These are phyloP conservation scores for Aspergillus awamori DNA, from an alignment of 2,329 filamentous ascomycete species.

Conservation along the genomic window DNA sequence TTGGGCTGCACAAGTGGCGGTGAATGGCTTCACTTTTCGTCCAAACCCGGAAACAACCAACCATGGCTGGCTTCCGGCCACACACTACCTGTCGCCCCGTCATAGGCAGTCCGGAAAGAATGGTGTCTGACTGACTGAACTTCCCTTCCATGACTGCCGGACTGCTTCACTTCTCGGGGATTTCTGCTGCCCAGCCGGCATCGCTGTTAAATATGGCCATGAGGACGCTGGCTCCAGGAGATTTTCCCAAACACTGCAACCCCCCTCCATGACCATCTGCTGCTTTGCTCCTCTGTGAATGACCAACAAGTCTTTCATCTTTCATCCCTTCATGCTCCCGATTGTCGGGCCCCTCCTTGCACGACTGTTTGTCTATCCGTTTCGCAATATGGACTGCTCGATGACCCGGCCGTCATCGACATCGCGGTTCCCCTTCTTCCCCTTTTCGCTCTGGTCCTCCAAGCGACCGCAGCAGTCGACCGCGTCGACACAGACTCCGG, in stretches of 20 bases:
- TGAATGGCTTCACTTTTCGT: constrained; percentile 12
- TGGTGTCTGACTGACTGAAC: background rate
- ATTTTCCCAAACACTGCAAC: background rate
- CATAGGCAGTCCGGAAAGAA: constrained; percentile 9
- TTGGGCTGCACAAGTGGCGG: constrained; percentile 12
- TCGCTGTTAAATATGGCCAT: constrained; percentile 1
- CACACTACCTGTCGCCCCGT: constrained; percentile 12
- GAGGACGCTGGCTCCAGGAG: background rate
- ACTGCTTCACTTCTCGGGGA: constrained; percentile 1
- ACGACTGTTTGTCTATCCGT: constrained; percentile 16
- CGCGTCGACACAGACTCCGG: constrained; percentile 8
- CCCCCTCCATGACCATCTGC: background rate
- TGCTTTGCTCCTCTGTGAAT: background rate
- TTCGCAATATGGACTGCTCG: constrained; percentile 21
- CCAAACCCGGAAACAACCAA: constrained; percentile 4
- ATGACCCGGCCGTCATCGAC: constrained; percentile 13
- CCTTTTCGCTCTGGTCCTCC: constrained; percentile 20
- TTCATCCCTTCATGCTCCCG: constrained; percentile 11
- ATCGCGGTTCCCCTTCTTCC: constrained; percentile 21
- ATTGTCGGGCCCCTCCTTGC: constrained; percentile 14
- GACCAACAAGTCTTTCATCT: background rate
- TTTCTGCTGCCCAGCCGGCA: constrained; percentile 5
- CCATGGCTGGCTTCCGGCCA: background rate
- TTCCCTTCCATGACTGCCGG: background rate
- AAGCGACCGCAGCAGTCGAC: constrained; percentile 7